Conservation (phyloP, 805 yeast species). For the Martiniozyma abietophila region DNA sequence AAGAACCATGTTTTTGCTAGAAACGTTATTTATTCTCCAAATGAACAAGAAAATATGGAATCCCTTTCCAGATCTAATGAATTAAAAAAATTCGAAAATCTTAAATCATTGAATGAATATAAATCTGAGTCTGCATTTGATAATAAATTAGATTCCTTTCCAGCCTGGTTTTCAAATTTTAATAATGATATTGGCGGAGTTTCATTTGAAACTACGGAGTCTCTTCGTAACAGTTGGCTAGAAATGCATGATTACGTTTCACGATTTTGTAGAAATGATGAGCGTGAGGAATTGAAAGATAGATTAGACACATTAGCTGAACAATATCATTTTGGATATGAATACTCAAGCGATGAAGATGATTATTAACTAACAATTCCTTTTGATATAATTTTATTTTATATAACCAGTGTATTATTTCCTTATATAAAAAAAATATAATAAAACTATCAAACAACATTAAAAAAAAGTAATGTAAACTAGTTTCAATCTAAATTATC, state of each 20-base stretch:
- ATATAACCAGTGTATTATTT: neutral
- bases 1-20: conserved; percentile 21
- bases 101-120: conserved; percentile 16
- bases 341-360: conserved; percentile 3
- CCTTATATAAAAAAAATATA: no score
- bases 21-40: conserved; percentile 19
- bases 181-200: conserved; percentile 9
- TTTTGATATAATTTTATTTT: neutral
- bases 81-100: conserved; percentile 7
- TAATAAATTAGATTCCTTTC: conserved; percentile 26
- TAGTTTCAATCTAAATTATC: no score
- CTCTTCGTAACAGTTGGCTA: conserved; percentile 15
- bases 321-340: conserved; percentile 7
- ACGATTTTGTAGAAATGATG: conserved; percentile 32
- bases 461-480: no score
- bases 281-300: conserved; percentile 42
- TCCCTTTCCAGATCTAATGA: no score
- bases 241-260: conserved; percentile 21
- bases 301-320: conserved; percentile 5
- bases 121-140: conserved; percentile 10
- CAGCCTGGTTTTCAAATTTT: conserved; percentile 17
- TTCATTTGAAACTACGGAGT: conserved; percentile 19
- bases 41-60: conserved; percentile 4
- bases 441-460: no score
- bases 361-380: no score